Base-by-base conservation (phyloP, 2,329 filamentous ascomycete genomes). In the Talaromyces piceae region DNA sequence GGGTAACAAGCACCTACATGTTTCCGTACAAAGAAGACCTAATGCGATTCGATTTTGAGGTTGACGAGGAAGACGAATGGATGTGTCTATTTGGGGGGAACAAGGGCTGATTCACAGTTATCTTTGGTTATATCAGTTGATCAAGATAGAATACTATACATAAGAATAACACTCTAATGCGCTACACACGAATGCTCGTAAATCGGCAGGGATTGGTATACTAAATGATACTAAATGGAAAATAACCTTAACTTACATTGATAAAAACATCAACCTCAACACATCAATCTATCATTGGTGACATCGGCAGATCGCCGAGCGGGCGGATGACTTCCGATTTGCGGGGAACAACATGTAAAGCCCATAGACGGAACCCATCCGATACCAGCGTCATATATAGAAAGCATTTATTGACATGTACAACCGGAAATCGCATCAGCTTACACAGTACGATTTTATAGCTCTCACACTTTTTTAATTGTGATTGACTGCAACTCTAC, bases 1-100 rank as follows among this genome's bases (percentile, higher is more conserved):
- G 78, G 47, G 75, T 80, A 0, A 80, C 77, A 0, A 73, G 67
- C 26, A 72, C 68, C 3, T 76, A 74, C 47, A 62, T 81, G 6
- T 78, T 73, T 62, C 77, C 77, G 0, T 80, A 70, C 56, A 75
- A 73, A 16, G 77, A 80, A 47, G 76, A 80, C 51, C 61, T 80
- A 1, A 68, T 70, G 13, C 66, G 77, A 16, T 80, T 79, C 57
- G 78, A 80, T 56, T 80, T 80, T 55, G 77, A 80, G 48, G 62
- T 65, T 1, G 62, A 64, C 25, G 49, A 47, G 5, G 58, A 50
- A 49, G 72, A 77, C 20, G 69, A 71, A 41, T 43, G 30, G 30
- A 39, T 50, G 41, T 50, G 28, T 25, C 4, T 43, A 12, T 43
- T 43, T 12, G 39, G 20, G 8, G 39, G 39, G 13, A 43, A 43